Base-by-base conservation (phyloP, 2,329 filamentous ascomycete species). In the Dactylonectria macrodidyma region DNA sequence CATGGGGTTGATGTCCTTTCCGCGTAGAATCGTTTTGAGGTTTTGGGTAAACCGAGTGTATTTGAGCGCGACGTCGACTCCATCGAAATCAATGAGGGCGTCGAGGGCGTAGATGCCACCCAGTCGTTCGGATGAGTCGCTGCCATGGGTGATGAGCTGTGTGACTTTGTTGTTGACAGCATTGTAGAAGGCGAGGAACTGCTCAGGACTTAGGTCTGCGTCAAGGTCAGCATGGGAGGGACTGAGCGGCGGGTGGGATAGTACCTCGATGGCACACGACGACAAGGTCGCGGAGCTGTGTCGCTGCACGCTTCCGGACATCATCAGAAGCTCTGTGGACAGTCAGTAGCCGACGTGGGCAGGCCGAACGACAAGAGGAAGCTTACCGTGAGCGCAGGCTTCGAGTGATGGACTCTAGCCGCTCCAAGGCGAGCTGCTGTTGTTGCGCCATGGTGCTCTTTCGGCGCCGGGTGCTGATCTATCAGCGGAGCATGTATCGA, bases 1-100 rank as follows among this genome's bases (percentile, higher is more conserved):
- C 92, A 99, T 95, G 24, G 96, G 94, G 62, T 91, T 91, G 71
- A 94, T 93, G 76, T 99, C 96, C 79, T 95, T 97, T 70, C 95
- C 95, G 75, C 95, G 90, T 74, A 99, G 87, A 46, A 98, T 92
- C 55, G 90, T 93, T 74, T 95, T 93, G 67, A 99, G 89, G 77
- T 95, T 97, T 71, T 94, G 94, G 52, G 94, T 94, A 78, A 98
- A 99, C 62, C 96, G 91, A 34, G 95, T 97, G 66, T 96, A 97
- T 82, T 98, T 98, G 76, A 94, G 91, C 41, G 94, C 94, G 26
- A 93, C 90, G 83, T 99, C 97, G 75, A 98, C 94, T 66, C 95
- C 95, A 76, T 98, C 95, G 79, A 98, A 98, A 80, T 98, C 95
- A 81, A 98, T 95, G 62, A 99, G 90, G 65, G 92, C 92, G 80